These are phyloP conservation scores for Fomes fomentarius DNA, from an alignment of 1,284 basidiomycete species.

Conservation along the genomic window DNA sequence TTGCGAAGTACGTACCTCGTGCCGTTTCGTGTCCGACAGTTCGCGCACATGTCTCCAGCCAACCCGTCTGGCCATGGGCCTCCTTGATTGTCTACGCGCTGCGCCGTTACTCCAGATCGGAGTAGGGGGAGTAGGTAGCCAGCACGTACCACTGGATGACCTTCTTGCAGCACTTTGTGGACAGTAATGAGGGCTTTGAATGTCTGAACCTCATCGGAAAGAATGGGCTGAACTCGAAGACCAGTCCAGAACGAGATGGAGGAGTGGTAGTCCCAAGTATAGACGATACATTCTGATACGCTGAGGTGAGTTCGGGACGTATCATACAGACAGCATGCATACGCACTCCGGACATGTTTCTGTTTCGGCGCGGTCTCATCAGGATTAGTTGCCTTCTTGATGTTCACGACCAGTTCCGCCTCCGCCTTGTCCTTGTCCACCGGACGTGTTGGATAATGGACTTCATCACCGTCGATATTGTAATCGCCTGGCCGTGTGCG, in stretches of 20 bases:
- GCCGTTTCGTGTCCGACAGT: constrained; percentile 82
- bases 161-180: constrained; percentile 95
- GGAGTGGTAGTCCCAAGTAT: constrained; percentile 98
- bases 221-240: constrained; percentile 90
- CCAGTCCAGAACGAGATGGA: constrained; percentile 97
- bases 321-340: not conserved
- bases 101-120: not conserved
- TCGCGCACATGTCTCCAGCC: constrained; percentile 93
- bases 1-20: constrained; percentile 56
- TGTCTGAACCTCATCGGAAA: constrained; percentile 94
- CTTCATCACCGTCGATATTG: constrained; percentile 74
- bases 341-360: constrained; percentile 95
- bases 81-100: constrained; percentile 84
- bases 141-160: constrained; percentile 82
- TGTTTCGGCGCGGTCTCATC: constrained; percentile 95
- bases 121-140: not conserved
- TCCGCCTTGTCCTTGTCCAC: constrained; percentile 98
- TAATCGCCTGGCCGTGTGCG: constrained; percentile 45
- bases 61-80: constrained; percentile 93
- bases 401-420: constrained; percentile 87
- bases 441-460: constrained; percentile 92
- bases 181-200: constrained; percentile 97
- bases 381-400: constrained; percentile 94
- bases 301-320: not conserved
- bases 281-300: constrained; percentile 87